phyloP scores from a whole-genome alignment of 2,329 filamentous ascomycete genomes.

The Sporothrix phasma region DNA sequence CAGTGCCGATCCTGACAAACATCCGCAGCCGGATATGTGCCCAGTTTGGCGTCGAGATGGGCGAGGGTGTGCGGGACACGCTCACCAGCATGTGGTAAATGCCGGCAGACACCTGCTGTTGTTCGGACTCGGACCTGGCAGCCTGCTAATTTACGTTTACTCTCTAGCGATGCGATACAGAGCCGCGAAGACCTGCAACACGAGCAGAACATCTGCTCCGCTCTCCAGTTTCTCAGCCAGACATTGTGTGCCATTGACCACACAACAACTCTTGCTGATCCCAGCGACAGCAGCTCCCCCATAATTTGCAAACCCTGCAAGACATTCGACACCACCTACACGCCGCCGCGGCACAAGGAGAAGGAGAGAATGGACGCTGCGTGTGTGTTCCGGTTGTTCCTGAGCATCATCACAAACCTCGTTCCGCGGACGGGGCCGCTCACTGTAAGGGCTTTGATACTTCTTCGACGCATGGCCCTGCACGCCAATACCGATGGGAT shows the following conservation, averaged over 20 bases:
- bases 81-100: constrained; percentile 13
- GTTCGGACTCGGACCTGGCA: too few relatives aligned
- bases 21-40: constrained; percentile 8
- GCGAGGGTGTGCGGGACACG: constrained; percentile 3
- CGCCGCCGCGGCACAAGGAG: constrained; percentile 2
- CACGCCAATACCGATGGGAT: constrained; percentile 6
- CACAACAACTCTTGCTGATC: constrained; percentile 7
- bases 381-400: not conserved
- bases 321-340: not conserved
- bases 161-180: not conserved
- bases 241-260: constrained; percentile 8
- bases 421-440: constrained; percentile 10
- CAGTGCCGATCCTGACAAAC: not conserved
- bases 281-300: constrained; percentile 5
- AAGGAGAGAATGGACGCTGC: not conserved
- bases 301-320: constrained; percentile 13
- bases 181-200: not conserved
- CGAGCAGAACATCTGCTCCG: not conserved
- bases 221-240: constrained; percentile 13
- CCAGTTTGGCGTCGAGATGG: constrained; percentile 7
- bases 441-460: constrained; percentile 11
- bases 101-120: not conserved
- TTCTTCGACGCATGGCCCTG: constrained; percentile 13
- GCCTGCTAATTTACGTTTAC: not conserved
- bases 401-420: not conserved